Evolutionary conservation across 2,329 filamentous ascomycete species (phyloP), one percentile per base, ranked within the genome.

Genomic region (Camillea tinctor): DNA sequence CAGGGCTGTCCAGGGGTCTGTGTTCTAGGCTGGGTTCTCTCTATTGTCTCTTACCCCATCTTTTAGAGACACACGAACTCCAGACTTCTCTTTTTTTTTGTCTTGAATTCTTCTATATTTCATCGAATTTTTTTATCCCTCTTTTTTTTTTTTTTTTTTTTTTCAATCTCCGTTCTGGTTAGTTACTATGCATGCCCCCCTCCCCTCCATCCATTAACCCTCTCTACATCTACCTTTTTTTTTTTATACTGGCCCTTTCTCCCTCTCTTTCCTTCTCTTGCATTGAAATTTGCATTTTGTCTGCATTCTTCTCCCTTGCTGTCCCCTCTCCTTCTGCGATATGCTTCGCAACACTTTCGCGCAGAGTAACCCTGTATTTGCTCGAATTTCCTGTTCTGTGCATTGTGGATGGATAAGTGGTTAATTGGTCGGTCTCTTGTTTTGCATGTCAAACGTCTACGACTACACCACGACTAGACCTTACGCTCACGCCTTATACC

Each of bases 1-100:
- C 36, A 30, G 26, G 50, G 50, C 9, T 53, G 20, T 23, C 23
- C 15, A n/a, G 51, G 20, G 51, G 20, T 30, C 23, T 24, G 20
- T 19, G 52, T 40, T 54, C 54, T 55, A 55, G 54, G 40, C 54
- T 50, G 17, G 19, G 5, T 55, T 55, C 53, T 48, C 53, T 30
- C 44, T 48, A 44, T 50, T 24, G 11, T 5, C 15, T n/a, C 20
- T n/a, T 1, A 2, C 6, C 24, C 24, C 24, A 53, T 53, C 24
- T 26, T 53, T 54, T n/a, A 44, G 36, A 44, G 36, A 44, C 50
- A 51, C 50, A 51, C 50, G 50, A 53, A 23, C 51, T 53, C 51
- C 22, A 53, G 51, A 53, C 51, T 26, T n/a, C 24, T 30, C 26
- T 30, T 30, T 30, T 44, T 44, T 17, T 9, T 15, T 15, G 36